Evolutionary conservation across 2,329 filamentous ascomycete species (phyloP).

Genomic region (Apiospora saccharicola): DNA sequence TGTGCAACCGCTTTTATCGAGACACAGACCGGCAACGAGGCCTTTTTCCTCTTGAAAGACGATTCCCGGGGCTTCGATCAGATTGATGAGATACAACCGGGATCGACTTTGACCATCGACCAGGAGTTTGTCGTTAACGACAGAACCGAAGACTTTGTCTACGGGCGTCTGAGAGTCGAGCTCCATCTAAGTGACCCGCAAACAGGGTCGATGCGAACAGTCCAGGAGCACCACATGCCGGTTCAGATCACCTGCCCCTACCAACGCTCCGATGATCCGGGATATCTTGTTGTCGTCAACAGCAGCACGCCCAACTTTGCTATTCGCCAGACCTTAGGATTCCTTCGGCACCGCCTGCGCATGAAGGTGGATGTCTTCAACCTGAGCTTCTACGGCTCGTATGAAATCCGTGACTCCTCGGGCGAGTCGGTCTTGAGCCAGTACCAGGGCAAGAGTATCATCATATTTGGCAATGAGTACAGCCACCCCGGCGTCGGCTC

Average conservation of each 20-base stretch:
- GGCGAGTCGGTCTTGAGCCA: neutral
- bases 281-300: constrained; percentile 5
- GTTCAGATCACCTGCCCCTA: neutral
- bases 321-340: neutral
- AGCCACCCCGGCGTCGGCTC: neutral
- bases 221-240: neutral
- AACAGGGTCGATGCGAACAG: neutral
- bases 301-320: neutral
- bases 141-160: neutral
- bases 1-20: neutral
- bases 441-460: neutral
- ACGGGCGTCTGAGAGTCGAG: neutral
- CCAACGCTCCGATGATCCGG: neutral
- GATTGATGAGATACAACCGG: neutral
- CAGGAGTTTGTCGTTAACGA: neutral
- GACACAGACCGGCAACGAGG: neutral
- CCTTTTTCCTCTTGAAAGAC: neutral
- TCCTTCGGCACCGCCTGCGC: neutral
- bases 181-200: neutral
- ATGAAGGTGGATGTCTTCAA: neutral
- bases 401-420: neutral
- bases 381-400: neutral
- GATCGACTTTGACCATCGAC: neutral
- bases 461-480: neutral
- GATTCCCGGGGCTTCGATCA: neutral